A percentile compares a stretch with the other conserved stretches of the same genome.
phyloP scores from a whole-genome alignment of 768 basidiomycete genomes.

The Trametes cingulata region DNA sequence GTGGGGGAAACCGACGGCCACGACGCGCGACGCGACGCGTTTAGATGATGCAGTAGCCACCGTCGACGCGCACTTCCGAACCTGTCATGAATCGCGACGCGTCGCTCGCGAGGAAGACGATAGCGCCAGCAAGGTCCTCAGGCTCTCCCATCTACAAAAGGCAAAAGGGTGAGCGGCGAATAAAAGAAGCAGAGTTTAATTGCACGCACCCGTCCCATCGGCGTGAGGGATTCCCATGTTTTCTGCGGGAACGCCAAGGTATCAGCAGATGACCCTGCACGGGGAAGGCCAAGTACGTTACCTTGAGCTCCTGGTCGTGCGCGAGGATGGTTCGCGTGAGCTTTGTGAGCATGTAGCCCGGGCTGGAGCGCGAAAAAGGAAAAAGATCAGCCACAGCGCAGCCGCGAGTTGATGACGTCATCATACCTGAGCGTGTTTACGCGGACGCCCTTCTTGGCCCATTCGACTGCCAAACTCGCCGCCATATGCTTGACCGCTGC shows the following conservation, averaged over 20 bases:
- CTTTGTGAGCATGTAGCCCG: conserved; percentile 94
- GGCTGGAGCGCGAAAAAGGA: conserved; percentile 44
- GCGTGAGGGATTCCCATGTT: conserved; percentile 83
- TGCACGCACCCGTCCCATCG: conserved; percentile 74
- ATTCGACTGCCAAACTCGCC: conserved; percentile 89
- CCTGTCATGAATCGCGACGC: conserved; percentile 91
- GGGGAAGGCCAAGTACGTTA: conserved; percentile 31
- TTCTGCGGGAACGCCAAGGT: conserved; percentile 44
- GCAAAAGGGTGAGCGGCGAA: not conserved
- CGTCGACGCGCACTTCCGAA: conserved; percentile 81
- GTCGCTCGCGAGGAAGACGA: conserved; percentile 89
- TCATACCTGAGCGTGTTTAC: conserved; percentile 79
- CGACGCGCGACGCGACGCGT: not conserved
- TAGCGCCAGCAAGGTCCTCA: conserved; percentile 86
- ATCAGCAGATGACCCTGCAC: conserved; percentile 15
- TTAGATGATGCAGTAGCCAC: conserved; percentile 79
- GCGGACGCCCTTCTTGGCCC: conserved; percentile 87
- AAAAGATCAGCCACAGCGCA: conserved; percentile 7
- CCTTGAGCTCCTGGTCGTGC: conserved; percentile 74
- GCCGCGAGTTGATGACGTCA: conserved; percentile 4
- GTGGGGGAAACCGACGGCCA: too few relatives aligned
- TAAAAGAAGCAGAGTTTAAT: conserved; percentile 9
- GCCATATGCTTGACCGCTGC: conserved; percentile 93
- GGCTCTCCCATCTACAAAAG: conserved; percentile 79
- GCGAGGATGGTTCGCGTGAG: conserved; percentile 83